phyloP scores from a whole-genome alignment of 169 alveolate species.

The Neospora caninum region DNA sequence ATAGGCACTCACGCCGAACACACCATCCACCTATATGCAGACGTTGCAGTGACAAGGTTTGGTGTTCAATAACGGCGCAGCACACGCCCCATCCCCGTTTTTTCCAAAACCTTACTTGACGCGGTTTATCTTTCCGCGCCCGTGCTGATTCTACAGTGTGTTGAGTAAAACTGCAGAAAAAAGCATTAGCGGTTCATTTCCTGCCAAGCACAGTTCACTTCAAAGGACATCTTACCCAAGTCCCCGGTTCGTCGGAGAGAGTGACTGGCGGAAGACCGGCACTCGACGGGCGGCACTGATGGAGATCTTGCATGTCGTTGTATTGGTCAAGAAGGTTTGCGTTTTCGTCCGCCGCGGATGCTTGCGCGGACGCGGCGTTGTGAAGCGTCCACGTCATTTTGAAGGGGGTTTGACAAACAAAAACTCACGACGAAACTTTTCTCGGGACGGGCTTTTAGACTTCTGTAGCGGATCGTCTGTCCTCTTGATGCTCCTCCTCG shows the following conservation, averaged over 20 bases:
- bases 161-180: too few species aligned
- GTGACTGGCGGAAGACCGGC: not conserved
- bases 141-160: too few species aligned
- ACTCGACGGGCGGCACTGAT: not conserved
- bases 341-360: not conserved
- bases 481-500: not conserved
- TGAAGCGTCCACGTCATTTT: not conserved
- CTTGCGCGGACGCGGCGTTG: not conserved
- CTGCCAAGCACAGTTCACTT: too few species aligned
- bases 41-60: too few species aligned
- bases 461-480: not conserved
- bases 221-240: not conserved
- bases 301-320: not conserved
- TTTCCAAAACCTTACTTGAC: too few species aligned
- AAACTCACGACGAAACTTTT: not conserved
- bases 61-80: too few species aligned
- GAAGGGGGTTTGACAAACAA: not conserved
- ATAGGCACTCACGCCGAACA: too few species aligned
- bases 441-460: not conserved
- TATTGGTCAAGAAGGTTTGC: not conserved
- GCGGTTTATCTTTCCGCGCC: too few species aligned
- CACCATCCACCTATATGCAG: too few species aligned
- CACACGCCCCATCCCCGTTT: too few species aligned
- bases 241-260: constrained; percentile 10
- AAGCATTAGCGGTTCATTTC: too few species aligned